These are phyloP conservation scores for Calocybe gambosa DNA, from an alignment of 1,284 basidiomycete species.

Conservation along the genomic window DNA sequence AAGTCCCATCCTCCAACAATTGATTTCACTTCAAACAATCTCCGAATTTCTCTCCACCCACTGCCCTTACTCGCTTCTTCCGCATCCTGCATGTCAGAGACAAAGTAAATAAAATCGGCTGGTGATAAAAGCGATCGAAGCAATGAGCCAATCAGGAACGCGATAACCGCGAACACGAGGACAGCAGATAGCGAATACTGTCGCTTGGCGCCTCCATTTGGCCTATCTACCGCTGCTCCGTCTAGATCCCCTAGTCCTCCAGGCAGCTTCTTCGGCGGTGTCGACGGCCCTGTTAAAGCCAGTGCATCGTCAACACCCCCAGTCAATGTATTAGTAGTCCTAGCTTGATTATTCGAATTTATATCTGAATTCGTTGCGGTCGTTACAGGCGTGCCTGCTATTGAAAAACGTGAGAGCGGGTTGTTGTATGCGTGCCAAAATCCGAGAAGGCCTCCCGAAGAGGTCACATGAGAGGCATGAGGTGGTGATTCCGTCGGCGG, in stretches of 20 bases:
- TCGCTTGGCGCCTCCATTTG: conserved; percentile 11
- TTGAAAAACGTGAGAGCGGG: conserved; percentile 30
- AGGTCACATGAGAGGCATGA: conserved; percentile 19
- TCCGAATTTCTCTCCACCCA: conserved; percentile 79
- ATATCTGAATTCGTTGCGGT: conserved; percentile 13
- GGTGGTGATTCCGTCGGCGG: conserved; percentile 13
- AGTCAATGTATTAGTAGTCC: conserved; percentile 2
- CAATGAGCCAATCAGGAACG: conserved; percentile 88
- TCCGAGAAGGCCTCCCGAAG: conserved; percentile 31
- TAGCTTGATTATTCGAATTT: conserved; percentile 9
- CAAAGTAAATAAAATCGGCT: conserved; percentile 87
- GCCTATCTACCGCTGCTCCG: conserved; percentile 4
- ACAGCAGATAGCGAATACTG: conserved; percentile 50
- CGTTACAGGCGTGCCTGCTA: conserved; percentile 14
- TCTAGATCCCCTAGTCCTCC: conserved; percentile 23
- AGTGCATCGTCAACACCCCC: background rate
- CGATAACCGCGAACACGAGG: conserved; percentile 77
- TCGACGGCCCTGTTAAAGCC: conserved; percentile 6
- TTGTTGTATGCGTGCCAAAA: conserved; percentile 32
- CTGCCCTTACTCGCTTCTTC: conserved; percentile 38
- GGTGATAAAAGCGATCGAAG: conserved; percentile 82
- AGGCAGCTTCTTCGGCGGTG: conserved; percentile 15
- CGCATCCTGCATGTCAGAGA: conserved; percentile 46
- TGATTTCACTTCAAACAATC: conserved; percentile 75
- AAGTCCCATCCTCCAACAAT: conserved; percentile 76